phyloP scores from a whole-genome alignment of 1,284 basidiomycete species.

The Farysia itapuensis region DNA sequence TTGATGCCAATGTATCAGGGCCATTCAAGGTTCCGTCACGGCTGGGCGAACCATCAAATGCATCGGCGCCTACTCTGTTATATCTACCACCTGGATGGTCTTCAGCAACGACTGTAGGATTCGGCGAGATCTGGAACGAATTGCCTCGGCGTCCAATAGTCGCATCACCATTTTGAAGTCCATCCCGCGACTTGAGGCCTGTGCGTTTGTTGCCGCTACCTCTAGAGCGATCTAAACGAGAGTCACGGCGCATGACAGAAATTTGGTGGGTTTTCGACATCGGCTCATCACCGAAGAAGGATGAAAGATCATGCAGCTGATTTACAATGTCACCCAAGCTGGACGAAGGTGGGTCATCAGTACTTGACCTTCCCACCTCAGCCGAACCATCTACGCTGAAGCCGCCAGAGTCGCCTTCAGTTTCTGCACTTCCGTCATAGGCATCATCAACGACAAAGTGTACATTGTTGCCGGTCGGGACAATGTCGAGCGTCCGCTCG shows the following conservation, averaged over 20 bases:
- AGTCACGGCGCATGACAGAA: conserved; percentile 38
- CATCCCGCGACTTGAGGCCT: no score
- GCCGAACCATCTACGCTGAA: conserved; percentile 28
- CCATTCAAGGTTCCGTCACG: neutral
- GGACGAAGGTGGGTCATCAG: conserved; percentile 7
- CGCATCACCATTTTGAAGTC: conserved; percentile 3
- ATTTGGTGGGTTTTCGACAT: conserved; percentile 29
- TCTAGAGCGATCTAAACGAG: conserved; percentile 19
- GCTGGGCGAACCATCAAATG: neutral
- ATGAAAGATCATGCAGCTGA: conserved; percentile 55
- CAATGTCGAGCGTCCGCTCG: conserved; percentile 46
- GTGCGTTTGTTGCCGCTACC: conserved; percentile 25
- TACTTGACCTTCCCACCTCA: conserved; percentile 8
- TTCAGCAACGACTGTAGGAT: conserved; percentile 22
- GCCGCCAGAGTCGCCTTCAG: conserved; percentile 12
- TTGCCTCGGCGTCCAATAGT: conserved; percentile 3
- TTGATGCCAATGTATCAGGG: neutral
- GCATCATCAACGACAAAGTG: conserved; percentile 49
- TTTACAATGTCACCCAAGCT: conserved; percentile 50
- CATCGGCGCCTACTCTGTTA: no score
- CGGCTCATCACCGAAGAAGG: conserved; percentile 53
- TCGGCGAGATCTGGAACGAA: conserved; percentile 21
- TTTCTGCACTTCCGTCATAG: conserved; percentile 15
- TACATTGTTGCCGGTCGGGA: conserved; percentile 43
- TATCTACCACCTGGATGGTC: no score